Percentiles rank a stretch among this genome's conserved stretches.
phyloP scores from a whole-genome alignment of 1,139 yeast species.

The Suhomyces anneliseae region DNA sequence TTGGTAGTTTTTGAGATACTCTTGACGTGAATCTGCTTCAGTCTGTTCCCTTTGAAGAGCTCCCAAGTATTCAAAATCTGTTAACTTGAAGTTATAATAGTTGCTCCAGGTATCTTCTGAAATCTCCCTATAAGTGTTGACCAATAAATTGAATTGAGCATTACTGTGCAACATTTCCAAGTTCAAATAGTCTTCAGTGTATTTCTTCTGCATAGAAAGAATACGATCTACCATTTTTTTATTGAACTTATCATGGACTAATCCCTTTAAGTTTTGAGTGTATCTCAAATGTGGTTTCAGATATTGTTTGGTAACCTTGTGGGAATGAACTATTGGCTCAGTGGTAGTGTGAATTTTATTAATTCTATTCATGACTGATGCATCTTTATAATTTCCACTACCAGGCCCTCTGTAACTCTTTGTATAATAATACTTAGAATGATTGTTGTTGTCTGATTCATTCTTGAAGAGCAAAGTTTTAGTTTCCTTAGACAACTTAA shows the following conservation, averaged over 20 bases:
- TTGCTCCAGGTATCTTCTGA: constrained; percentile 42
- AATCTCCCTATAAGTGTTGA: constrained; percentile 44
- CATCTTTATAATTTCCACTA: constrained; percentile 49
- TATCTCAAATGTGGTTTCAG: constrained; percentile 16
- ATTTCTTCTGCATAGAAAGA: constrained; percentile 30
- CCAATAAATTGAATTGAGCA: constrained; percentile 41
- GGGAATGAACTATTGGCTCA: constrained; percentile 16
- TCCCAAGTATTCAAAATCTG: constrained; percentile 42
- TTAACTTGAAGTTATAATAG: constrained; percentile 39
- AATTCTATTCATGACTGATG: constrained; percentile 42
- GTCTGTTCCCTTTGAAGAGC: constrained; percentile 20
- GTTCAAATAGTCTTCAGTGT: constrained; percentile 39
- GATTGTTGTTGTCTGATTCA: constrained; percentile 37
- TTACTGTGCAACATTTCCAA: constrained; percentile 48
- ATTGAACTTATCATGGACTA: constrained; percentile 37
- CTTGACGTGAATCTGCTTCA: constrained; percentile 13
- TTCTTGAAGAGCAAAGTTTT: constrained; percentile 38
- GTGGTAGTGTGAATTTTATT: constrained; percentile 30
- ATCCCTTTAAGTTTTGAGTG: constrained; percentile 35
- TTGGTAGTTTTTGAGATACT: constrained; percentile 16
- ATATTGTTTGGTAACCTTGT: constrained; percentile 13
- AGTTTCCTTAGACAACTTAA: constrained; percentile 35
- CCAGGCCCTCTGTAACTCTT: constrained; percentile 49
- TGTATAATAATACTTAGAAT: constrained; percentile 41
- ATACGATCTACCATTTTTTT: constrained; percentile 33